Evolutionary conservation across 2,329 filamentous ascomycete species (phyloP), one percentile per base, ranked within the genome.

Genomic region (Alternaria tenuissima): DNA sequence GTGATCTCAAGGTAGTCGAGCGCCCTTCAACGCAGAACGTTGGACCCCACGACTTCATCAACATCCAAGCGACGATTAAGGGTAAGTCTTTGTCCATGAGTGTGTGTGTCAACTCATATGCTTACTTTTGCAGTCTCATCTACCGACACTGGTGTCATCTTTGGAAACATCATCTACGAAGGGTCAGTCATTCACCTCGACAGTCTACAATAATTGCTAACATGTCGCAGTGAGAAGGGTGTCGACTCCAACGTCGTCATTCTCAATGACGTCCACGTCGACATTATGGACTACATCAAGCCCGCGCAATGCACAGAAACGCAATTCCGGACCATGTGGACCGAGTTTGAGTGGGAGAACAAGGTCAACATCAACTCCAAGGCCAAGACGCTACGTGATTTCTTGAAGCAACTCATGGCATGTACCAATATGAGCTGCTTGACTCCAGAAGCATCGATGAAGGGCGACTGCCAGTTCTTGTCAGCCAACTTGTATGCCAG

Each of bases 361-460:
- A 99, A 99, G 87, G 94, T 99, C 80, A 99, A 99, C 83, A 98
- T 99, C 83, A 97, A 97, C 82, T 96, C 92, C 66, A 98, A 97
- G 85, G 93, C 92, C 68, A 96, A 94, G 84, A 91, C 88, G 28
- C 85, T 99, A 62, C 88, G 94, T 51, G 93, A 96, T 20, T 99
- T 99, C 87, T 83, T 99, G 66, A 90, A 92, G 70, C 91, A 96
- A 78, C 84, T 99, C 62, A 98, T 98, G 95, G 93, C 93, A 63
- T 94, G 91, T 78, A 99, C 95, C 55, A 98, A 99, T 81, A 99
- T 99, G 95, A 95, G 90, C 78, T 99, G 95, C 79, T 82, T 99
- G 73, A 99, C 95, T 7, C 95, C 95, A 3, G 95, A 98, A 76
- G 95, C 94, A 24, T 96, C 93, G 61, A 87, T 99, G 78, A 94